Percentiles rank a stretch among this genome's conserved stretches.
These are phyloP conservation scores for Logfia minima DNA, from an alignment of 129 eudicot genomes.

Conservation along the genomic window DNA sequence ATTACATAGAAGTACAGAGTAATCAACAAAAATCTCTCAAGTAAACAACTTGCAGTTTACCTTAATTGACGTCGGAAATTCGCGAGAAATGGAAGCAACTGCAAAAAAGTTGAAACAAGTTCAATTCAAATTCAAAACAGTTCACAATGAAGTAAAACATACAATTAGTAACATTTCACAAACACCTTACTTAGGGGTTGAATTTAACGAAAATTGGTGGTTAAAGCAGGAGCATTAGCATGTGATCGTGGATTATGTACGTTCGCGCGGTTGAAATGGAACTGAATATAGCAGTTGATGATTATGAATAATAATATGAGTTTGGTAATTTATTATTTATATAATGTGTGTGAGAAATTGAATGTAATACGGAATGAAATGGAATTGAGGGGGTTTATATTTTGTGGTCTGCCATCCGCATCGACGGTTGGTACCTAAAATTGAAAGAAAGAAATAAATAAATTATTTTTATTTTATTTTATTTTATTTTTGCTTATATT, in stretches of 20 bases:
- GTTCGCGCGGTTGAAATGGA: not conserved
- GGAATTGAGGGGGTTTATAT: constrained; percentile 29
- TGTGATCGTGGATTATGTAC: not conserved
- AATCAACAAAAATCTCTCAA: not conserved
- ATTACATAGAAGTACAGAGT: not conserved
- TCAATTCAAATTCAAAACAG: not conserved
- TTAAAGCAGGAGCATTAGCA: constrained; percentile 3
- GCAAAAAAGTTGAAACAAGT: not conserved
- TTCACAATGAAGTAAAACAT: not conserved
- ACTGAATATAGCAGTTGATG: constrained; percentile 7
- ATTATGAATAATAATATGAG: not conserved
- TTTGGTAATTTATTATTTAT: not conserved
- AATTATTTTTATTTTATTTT: too few relatives aligned
- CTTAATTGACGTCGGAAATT: constrained; percentile 22
- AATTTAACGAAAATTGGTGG: not conserved
- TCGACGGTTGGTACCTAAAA: constrained; percentile 41
- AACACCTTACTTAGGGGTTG: not conserved
- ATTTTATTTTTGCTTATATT: not conserved
- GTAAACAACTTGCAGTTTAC: not conserved
- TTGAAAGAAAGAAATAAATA: too few relatives aligned
- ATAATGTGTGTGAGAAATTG: constrained; percentile 16
- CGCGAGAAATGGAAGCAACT: constrained; percentile 13
- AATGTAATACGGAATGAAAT: constrained; percentile 19
- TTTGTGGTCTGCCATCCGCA: constrained; percentile 30
- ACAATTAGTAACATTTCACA: not conserved